A percentile compares a stretch with the other conserved stretches of the same genome.
These are phyloP conservation scores for Roridomyces roridus DNA, from an alignment of 768 basidiomycete species.

Conservation along the genomic window DNA sequence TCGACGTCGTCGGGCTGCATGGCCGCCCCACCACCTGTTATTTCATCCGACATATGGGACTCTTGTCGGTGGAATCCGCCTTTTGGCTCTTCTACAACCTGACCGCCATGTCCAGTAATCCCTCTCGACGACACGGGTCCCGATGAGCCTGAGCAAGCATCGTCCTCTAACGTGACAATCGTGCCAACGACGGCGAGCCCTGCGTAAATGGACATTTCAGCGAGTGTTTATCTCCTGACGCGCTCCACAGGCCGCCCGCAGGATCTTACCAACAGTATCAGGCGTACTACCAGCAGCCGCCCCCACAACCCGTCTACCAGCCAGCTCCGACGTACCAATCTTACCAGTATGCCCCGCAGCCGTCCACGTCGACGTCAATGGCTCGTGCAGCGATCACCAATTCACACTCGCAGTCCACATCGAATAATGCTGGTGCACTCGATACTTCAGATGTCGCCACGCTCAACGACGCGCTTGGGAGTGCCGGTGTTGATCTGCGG, in stretches of 20 bases:
- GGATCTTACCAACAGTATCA: constrained; percentile 17
- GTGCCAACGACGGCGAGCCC: not conserved
- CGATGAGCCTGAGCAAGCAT: not conserved
- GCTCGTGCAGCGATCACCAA: constrained; percentile 20
- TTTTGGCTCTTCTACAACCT: not conserved
- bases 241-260: not conserved
- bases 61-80: constrained; percentile 11
- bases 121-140: constrained; percentile 11
- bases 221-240: not conserved
- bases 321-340: not conserved
- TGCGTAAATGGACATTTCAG: constrained; percentile 1
- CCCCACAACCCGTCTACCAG: not conserved
- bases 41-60: constrained; percentile 18
- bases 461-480: constrained; percentile 83
- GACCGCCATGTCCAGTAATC: constrained; percentile 7
- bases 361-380: constrained; percentile 6
- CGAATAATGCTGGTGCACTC: not conserved
- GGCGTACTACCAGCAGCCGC: constrained; percentile 14
- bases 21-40: not conserved
- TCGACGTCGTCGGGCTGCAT: no score
- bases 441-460: constrained; percentile 68
- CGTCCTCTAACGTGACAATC: not conserved
- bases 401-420: not conserved
- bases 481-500: constrained; percentile 86
- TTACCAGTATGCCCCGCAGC: constrained; percentile 4